Percentiles rank a stretch among this genome's conserved stretches.
These are phyloP conservation scores for Cutaneotrichosporon daszewskae DNA, from an alignment of 1,284 basidiomycete genomes.

Conservation along the genomic window DNA sequence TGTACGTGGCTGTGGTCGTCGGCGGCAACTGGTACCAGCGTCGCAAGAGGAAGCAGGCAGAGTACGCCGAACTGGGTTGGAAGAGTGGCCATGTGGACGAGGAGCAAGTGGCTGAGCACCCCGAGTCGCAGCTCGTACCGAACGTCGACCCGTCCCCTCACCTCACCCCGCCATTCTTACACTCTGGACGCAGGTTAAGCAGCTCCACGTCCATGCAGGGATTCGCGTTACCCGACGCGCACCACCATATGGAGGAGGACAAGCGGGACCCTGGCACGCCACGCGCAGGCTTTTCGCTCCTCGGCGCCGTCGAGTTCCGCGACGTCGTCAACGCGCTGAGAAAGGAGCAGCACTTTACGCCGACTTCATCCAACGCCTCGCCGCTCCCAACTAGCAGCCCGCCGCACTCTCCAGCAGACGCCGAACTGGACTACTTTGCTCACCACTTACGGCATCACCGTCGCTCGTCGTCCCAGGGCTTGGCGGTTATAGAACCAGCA, in stretches of 20 bases:
- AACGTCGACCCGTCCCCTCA: neutral
- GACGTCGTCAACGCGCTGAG: conserved; percentile 67
- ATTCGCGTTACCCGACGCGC: neutral
- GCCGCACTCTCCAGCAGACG: neutral
- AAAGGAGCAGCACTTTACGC: conserved; percentile 41
- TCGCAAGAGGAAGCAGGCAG: conserved; percentile 47
- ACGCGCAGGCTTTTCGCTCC: conserved; percentile 15
- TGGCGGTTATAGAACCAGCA: conserved; percentile 5
- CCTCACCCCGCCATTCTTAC: neutral
- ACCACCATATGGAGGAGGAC: neutral
- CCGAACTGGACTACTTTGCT: conserved; percentile 8
- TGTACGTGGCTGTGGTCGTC: conserved; percentile 75
- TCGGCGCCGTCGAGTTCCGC: conserved; percentile 20
- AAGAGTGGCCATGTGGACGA: conserved; percentile 6
- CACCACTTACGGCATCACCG: conserved; percentile 7
- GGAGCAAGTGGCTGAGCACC: neutral
- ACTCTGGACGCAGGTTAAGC: no score
- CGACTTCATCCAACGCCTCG: conserved; percentile 10
- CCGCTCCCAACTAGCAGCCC: neutral
- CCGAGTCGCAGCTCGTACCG: conserved; percentile 7
- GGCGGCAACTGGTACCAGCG: conserved; percentile 65
- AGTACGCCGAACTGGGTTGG: conserved; percentile 24
- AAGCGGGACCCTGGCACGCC: conserved; percentile 25
- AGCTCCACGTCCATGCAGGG: neutral
- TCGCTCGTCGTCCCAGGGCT: conserved; percentile 1